Percentiles rank a stretch among this genome's conserved stretches.
Evolutionary conservation across 768 basidiomycete species (phyloP).

Genomic region (Pisolithus albus): DNA sequence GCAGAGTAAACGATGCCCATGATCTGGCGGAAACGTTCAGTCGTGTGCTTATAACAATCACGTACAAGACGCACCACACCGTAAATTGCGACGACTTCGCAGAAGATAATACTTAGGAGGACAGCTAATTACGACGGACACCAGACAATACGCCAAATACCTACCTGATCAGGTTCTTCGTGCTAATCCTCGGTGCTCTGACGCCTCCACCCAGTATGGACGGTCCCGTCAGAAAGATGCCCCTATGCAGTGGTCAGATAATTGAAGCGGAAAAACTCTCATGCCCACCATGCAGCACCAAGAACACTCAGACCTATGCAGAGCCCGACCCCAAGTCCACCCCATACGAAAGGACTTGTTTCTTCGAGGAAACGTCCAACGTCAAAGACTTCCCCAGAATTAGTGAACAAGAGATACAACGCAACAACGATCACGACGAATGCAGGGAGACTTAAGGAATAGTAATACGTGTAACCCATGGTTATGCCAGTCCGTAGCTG

Average conservation of each 20-base stretch:
- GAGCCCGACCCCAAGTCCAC: constrained; percentile 80
- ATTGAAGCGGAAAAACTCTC: constrained; percentile 20
- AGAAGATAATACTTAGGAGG: constrained; percentile 84
- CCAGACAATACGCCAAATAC: constrained; percentile 34
- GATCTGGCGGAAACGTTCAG: constrained; percentile 43
- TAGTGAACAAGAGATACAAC: constrained; percentile 86
- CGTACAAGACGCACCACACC: constrained; percentile 61
- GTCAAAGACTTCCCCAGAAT: constrained; percentile 93
- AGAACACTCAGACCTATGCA: constrained; percentile 91
- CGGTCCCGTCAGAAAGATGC: constrained; percentile 95
- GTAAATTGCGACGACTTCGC: constrained; percentile 99
- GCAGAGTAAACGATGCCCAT: constrained; percentile 95
- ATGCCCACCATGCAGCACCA: constrained; percentile 85
- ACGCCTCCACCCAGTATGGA: constrained; percentile 96
- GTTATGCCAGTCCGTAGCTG: neutral
- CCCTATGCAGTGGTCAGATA: constrained; percentile 46
- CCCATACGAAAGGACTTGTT: constrained; percentile 91
- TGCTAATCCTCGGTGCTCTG: constrained; percentile 84
- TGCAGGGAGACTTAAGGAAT: constrained; percentile 60
- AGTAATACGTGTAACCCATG: constrained; percentile 49
- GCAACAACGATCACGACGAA: constrained; percentile 61
- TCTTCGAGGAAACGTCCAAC: constrained; percentile 91
- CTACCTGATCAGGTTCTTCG: constrained; percentile 98
- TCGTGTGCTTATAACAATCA: neutral
- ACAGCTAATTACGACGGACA: neutral